These are phyloP conservation scores for Scheffersomyces stipitis DNA, from an alignment of 805 yeast species.

Conservation along the genomic window DNA sequence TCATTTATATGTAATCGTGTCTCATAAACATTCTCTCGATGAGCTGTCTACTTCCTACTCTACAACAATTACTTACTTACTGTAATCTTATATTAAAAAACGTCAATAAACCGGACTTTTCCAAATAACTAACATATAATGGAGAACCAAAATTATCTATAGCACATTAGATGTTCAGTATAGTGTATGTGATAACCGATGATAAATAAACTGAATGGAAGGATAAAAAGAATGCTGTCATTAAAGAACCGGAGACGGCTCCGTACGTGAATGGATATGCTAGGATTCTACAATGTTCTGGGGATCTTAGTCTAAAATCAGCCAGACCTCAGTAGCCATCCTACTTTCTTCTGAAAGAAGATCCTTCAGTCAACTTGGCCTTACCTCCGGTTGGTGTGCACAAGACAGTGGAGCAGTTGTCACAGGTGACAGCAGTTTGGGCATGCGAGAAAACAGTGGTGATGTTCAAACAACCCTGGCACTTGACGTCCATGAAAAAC, in stretches of 20 bases:
- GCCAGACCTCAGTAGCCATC: too few species aligned
- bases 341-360: constrained; percentile 43
- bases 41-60: too few species aligned
- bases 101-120: background rate
- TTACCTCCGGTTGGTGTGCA: constrained; percentile 45
- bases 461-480: constrained; percentile 43
- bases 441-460: constrained; percentile 44
- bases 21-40: too few species aligned
- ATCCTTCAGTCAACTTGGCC: constrained; percentile 44
- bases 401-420: constrained; percentile 40
- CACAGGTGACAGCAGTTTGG: constrained; percentile 44
- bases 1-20: too few species aligned
- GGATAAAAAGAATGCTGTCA: constrained; percentile 3
- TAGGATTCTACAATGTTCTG: too few species aligned
- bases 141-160: background rate
- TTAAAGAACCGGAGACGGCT: too few species aligned
- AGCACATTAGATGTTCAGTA: background rate
- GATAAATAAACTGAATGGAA: background rate
- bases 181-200: background rate
- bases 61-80: too few species aligned
- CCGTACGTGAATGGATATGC: too few species aligned
- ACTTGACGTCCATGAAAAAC: constrained; percentile 43
- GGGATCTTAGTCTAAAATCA: too few species aligned
- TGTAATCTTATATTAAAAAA: too few species aligned
- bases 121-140: background rate